Base-by-base conservation (phyloP, 805 yeast species). In the Wickerhamiella brachini region DNA sequence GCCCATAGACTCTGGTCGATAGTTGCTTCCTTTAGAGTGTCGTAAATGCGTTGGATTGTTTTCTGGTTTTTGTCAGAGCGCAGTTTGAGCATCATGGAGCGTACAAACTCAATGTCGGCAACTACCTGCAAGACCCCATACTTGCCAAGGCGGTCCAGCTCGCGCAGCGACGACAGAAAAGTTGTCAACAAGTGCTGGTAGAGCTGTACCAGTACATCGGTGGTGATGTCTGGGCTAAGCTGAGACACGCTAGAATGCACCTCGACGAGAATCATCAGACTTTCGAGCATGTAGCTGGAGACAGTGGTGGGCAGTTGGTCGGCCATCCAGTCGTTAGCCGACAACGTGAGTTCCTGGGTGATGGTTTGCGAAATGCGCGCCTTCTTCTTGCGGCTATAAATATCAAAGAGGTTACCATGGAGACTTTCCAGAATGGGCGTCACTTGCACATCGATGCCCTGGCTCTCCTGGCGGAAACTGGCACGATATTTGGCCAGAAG, bases 51-150 rank as follows among this genome's bases (percentile, higher is more conserved):
- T 43, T 62, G 63, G 31, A 57, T 52, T n/a, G 56, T 54, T 44
- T 57, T 54, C 17, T 51, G 52, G 2, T 63, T 47, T 17, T 63
- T 64, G 18, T 53, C 49, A 3, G 62, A 56, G 26, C 51, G 54
- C 41, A 59, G 59, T n/a, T 57, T 51, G 24, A 52, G 51, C 62
- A 67, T 55, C n/a, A 62, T 62, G 39, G 58, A 63, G 46, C 72
- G 69, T 59, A 78, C 69, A 56, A 78, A 77, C 57, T 76, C 78
- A 24, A 78, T 58, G 57, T 79, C 84, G 2, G 79, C 72, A 0
- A 74, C 68, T 1, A 72, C 68, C 60, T 79, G 83, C 50, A 74
- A 63, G 43, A 74, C 61, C 1, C 80, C 80, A 34, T 69, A 73
- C 8, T 70, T 62, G 0, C 77, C 71, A 41, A 77, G 68, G 13